Evolutionary conservation across 1,139 yeast species (phyloP).

Genomic region (Nematodospora anomalae): DNA sequence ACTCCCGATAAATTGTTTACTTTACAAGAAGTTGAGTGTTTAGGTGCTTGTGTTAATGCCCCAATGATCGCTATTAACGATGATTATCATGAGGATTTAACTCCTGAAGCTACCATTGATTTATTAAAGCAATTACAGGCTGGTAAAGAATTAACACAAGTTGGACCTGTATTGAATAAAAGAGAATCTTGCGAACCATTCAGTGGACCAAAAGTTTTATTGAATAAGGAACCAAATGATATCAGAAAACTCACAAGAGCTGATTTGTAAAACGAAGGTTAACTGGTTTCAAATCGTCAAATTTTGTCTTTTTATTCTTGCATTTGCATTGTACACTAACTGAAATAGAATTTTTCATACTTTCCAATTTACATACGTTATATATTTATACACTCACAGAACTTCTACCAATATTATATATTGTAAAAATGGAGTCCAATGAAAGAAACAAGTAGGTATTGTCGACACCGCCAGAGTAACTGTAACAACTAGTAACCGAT

Average conservation of each 20-base stretch:
- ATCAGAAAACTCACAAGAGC: conserved; percentile 52
- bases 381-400: not conserved
- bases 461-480: too few species aligned
- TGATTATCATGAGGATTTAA: conserved; percentile 81
- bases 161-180: conserved; percentile 66
- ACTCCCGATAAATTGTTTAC: conserved; percentile 77
- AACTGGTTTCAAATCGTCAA: too few species aligned
- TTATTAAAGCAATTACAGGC: conserved; percentile 63
- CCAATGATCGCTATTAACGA: conserved; percentile 88
- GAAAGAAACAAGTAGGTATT: too few species aligned
- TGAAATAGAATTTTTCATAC: not conserved
- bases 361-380: not conserved
- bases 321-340: not conserved
- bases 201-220: conserved; percentile 67
- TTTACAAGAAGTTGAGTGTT: conserved; percentile 85
- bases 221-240: conserved; percentile 63
- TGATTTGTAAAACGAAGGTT: conserved; percentile 25
- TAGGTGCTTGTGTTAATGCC: conserved; percentile 91
- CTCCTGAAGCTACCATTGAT: conserved; percentile 62
- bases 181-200: conserved; percentile 78
- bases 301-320: not conserved
- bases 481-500: too few species aligned
- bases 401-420: too few species aligned
- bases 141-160: conserved; percentile 57
- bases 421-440: too few species aligned